Base-by-base conservation (phyloP, 176 grass and related monocot species). In the Raddia distichophylla region DNA sequence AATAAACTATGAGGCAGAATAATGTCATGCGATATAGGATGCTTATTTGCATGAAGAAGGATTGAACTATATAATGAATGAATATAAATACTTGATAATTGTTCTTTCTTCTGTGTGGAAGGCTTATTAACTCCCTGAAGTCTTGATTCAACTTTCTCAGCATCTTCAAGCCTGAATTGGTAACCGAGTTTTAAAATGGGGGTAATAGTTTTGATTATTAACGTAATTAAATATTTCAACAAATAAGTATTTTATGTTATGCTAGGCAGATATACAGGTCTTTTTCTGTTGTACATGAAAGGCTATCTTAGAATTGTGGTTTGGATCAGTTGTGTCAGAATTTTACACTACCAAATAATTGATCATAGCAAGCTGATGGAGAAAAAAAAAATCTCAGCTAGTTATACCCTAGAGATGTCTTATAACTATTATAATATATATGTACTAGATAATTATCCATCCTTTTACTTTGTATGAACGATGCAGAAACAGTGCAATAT, bases 81-180 rank as follows among this genome's bases (percentile, higher is more conserved):
- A 59, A 61, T 17, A 22, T 0, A 76, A 47, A 32, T 76, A 76
- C 74, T 43, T 76, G n/a, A 27, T 10, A 3, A 47, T 9, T 47
- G 44, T 47, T 76, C 56, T 61, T 47, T 47, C 22, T 47, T 32
- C 17, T 60, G 18, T 76, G 40, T 12, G n/a, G 13, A 47, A 17
- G 5, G 22, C 7, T 60, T 46, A 60, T 62, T 48, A 40, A 61
- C 74, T 76, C 40, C 57, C 42, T 44, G 54, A 32, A 76, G 42
- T 47, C 74, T 61, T 76, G 74, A 58, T 76, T 62, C 57, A 46
- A 47, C 7, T 61, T 5, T 48, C 56, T 76, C 74, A 76, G 42
- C 14, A 61, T 6, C 56, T 46, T 47, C n/a, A 32, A 62, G 45
- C 37, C 74, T 76, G 40, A 76, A 47, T 47, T 61, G 2, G 56